Conservation (phyloP, 2,329 filamentous ascomycete genomes). For the Nigrospora oryzae region DNA sequence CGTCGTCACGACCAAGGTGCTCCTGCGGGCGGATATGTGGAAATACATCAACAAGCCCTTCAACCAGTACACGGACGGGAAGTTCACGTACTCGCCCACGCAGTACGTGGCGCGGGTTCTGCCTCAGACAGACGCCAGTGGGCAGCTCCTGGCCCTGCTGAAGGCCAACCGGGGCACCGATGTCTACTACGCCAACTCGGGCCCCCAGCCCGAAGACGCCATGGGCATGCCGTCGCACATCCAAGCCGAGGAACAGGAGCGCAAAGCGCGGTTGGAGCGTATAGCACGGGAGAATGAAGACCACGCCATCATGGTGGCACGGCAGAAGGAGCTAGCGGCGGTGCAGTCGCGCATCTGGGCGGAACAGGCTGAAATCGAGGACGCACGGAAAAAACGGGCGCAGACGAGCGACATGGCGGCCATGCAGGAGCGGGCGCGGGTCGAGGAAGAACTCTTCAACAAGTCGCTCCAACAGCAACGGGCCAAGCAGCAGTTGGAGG, state of each 20-base stretch:
- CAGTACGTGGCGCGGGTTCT: slow-evolving; percentile 49
- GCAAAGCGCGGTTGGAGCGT: slow-evolving; percentile 36
- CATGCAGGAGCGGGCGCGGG: slow-evolving; percentile 33
- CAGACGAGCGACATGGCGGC: slow-evolving; percentile 35
- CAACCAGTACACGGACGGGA: slow-evolving; percentile 44
- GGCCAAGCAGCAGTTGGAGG: slow-evolving; percentile 23
- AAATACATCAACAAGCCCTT: slow-evolving; percentile 53
- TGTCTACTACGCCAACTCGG: slow-evolving; percentile 44
- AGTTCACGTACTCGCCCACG: slow-evolving; percentile 53
- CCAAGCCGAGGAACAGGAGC: slow-evolving; percentile 38
- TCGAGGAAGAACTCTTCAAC: slow-evolving; percentile 35
- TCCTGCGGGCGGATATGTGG: slow-evolving; percentile 58
- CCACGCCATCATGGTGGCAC: slow-evolving; percentile 36
- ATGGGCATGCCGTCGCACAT: slow-evolving; percentile 43
- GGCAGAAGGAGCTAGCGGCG: slow-evolving; percentile 40
- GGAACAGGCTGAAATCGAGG: slow-evolving; percentile 41
- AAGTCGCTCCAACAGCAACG: slow-evolving; percentile 25
- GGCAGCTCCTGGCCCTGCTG: slow-evolving; percentile 37
- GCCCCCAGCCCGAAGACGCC: slow-evolving; percentile 44
- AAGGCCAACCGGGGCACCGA: slow-evolving; percentile 43
- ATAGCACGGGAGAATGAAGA: slow-evolving; percentile 38
- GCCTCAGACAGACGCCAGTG: slow-evolving; percentile 25
- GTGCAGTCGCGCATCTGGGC: slow-evolving; percentile 42
- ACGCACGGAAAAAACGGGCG: slow-evolving; percentile 36
- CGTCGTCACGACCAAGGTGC: slow-evolving; percentile 43